phyloP scores from a whole-genome alignment of 306 rosid species.

The Carpinus fangiana region DNA sequence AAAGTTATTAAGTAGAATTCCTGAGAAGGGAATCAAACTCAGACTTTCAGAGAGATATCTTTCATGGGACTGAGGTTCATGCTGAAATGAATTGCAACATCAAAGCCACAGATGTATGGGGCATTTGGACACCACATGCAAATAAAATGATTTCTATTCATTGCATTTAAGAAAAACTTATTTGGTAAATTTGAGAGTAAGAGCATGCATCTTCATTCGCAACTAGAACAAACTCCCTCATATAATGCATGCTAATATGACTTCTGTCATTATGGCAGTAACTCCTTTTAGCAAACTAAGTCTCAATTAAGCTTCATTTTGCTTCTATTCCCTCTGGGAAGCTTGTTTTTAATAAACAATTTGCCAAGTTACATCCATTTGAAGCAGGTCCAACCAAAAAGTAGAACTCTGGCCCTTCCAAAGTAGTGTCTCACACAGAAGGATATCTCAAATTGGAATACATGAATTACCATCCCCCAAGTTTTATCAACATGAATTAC shows the following conservation, averaged over 20 bases:
- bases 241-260: not conserved
- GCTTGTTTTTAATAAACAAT: not conserved
- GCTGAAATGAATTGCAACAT: slow-evolving; percentile 20
- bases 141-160: slow-evolving; percentile 12
- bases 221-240: slow-evolving; percentile 12
- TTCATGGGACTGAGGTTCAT: slow-evolving; percentile 23
- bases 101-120: slow-evolving; percentile 2
- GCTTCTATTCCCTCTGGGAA: slow-evolving; percentile 4
- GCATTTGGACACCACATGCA: not conserved
- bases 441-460: not conserved
- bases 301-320: slow-evolving; percentile 21
- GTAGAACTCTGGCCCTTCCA: slow-evolving; percentile 1
- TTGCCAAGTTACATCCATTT: not conserved
- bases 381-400: slow-evolving; percentile 4
- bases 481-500: slow-evolving; percentile 13
- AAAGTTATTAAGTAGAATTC: slow-evolving; percentile 49
- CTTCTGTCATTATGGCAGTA: not conserved
- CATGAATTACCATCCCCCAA: not conserved
- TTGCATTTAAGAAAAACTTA: not conserved
- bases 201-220: slow-evolving; percentile 8
- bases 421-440: not conserved
- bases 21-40: slow-evolving; percentile 28
- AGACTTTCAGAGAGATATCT: slow-evolving; percentile 24
- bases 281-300: not conserved
- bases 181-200: slow-evolving; percentile 7